phyloP scores from a whole-genome alignment of 352 stramenopile species.

The Phytophthora uliginosa region DNA sequence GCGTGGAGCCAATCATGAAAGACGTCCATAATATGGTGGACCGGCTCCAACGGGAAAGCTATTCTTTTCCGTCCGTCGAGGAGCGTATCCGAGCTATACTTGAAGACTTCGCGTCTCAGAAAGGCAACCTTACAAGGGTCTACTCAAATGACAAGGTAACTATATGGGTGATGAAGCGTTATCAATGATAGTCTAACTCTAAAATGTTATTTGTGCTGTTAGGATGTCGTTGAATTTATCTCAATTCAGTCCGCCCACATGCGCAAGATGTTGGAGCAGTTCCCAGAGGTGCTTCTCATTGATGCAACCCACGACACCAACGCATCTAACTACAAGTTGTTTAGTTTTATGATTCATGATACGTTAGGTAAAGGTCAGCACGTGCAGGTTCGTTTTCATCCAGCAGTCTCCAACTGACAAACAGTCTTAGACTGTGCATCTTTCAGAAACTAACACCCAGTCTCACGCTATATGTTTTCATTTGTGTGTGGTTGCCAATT shows the following conservation, averaged over 20 bases:
- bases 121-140: background rate
- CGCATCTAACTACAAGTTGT: constrained; percentile 11
- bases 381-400: constrained; percentile 7
- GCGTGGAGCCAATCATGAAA: background rate
- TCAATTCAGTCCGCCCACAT: constrained; percentile 10
- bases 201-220: background rate
- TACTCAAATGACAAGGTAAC: constrained; percentile 1
- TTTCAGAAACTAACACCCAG: background rate
- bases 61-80: constrained; percentile 1
- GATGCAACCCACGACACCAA: constrained; percentile 28
- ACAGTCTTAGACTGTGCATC: background rate
- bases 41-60: background rate
- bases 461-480: background rate
- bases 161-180: background rate
- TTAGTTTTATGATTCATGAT: constrained; percentile 26
- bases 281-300: constrained; percentile 12
- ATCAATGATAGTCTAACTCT: background rate
- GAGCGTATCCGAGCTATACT: constrained; percentile 5
- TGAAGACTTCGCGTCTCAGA: background rate
- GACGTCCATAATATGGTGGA: constrained; percentile 3
- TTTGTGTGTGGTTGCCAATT: background rate
- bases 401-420: background rate
- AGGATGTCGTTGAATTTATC: constrained; percentile 3
- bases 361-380: constrained; percentile 17
- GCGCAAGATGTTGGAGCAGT: constrained; percentile 5